phyloP scores from a whole-genome alignment of 257 asterid genomes.

The Solanum sitiens region DNA sequence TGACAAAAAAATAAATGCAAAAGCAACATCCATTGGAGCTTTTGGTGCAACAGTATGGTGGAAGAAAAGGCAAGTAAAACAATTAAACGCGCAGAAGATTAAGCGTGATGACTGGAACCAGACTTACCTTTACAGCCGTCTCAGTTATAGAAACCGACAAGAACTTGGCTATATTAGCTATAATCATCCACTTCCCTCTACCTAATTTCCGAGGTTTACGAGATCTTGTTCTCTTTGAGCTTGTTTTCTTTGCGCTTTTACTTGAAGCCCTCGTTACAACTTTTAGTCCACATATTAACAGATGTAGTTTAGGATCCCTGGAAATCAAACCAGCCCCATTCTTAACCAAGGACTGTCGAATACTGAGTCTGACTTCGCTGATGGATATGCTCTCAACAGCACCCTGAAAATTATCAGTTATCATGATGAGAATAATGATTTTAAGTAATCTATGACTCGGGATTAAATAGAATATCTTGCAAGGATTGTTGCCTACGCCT shows the following conservation, averaged over 20 bases:
- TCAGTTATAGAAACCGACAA: slow-evolving; percentile 79
- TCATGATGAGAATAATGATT: background rate
- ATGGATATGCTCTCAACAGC: slow-evolving; percentile 76
- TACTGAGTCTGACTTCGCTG: slow-evolving; percentile 83
- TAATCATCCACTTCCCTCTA: slow-evolving; percentile 84
- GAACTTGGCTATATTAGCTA: slow-evolving; percentile 85
- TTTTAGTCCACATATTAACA: slow-evolving; percentile 71
- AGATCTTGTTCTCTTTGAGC: slow-evolving; percentile 33
- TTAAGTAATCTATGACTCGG: background rate
- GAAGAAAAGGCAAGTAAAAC: background rate
- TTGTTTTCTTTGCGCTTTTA: slow-evolving; percentile 34
- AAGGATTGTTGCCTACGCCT: background rate
- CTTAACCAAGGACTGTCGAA: slow-evolving; percentile 87
- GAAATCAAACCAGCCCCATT: slow-evolving; percentile 87
- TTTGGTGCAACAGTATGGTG: background rate
- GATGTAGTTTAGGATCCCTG: slow-evolving; percentile 89
- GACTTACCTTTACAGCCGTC: slow-evolving; percentile 63
- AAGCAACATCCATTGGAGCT: background rate
- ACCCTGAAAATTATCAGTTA: slow-evolving; percentile 49
- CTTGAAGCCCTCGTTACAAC: slow-evolving; percentile 74
- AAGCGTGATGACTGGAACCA: background rate
- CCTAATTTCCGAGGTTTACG: slow-evolving; percentile 64
- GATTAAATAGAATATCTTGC: background rate
- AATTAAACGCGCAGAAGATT: background rate
- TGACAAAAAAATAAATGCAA: background rate